Evolutionary conservation across 1,284 basidiomycete genomes (phyloP).

Genomic region (Trichosporon sp.): DNA sequence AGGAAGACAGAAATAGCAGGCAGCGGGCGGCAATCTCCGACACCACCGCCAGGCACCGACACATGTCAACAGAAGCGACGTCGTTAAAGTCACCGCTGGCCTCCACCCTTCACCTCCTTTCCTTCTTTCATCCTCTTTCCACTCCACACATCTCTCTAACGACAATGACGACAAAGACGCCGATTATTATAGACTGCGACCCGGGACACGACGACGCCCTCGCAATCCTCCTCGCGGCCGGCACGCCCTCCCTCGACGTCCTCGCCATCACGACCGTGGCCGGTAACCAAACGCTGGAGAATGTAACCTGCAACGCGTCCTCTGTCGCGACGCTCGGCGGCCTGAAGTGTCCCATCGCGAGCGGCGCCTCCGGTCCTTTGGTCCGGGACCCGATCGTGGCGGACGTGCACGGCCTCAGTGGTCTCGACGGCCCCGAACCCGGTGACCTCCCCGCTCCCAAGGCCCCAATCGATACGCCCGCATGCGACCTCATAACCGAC

Average conservation of each 20-base stretch:
- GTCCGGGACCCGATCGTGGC: constrained; percentile 22
- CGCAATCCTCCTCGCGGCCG: constrained; percentile 33
- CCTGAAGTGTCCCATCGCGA: constrained; percentile 26
- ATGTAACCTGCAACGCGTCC: constrained; percentile 31
- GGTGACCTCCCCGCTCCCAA: constrained; percentile 22
- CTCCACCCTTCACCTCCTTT: background rate
- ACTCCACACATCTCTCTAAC: too few species aligned
- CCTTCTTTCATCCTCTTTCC: background rate
- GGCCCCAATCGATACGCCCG: constrained; percentile 24
- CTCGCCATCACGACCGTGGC: constrained; percentile 34
- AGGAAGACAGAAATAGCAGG: background rate
- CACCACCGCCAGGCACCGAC: background rate
- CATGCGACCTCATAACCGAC: constrained; percentile 29
- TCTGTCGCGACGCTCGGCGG: constrained; percentile 30
- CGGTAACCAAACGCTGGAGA: constrained; percentile 33
- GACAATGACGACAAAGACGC: background rate
- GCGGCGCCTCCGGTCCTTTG: constrained; percentile 19
- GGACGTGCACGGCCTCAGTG: constrained; percentile 28
- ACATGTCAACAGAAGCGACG: background rate
- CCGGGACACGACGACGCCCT: constrained; percentile 38
- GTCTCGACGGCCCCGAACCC: constrained; percentile 27
- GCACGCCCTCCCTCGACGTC: constrained; percentile 33
- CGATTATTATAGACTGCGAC: constrained; percentile 37
- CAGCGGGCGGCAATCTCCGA: background rate
- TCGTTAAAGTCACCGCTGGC: background rate